A percentile compares a stretch with the other conserved stretches of the same genome.
Evolutionary conservation across 169 alveolate genomes (phyloP).

Genomic region (Eimeria praecox): DNA sequence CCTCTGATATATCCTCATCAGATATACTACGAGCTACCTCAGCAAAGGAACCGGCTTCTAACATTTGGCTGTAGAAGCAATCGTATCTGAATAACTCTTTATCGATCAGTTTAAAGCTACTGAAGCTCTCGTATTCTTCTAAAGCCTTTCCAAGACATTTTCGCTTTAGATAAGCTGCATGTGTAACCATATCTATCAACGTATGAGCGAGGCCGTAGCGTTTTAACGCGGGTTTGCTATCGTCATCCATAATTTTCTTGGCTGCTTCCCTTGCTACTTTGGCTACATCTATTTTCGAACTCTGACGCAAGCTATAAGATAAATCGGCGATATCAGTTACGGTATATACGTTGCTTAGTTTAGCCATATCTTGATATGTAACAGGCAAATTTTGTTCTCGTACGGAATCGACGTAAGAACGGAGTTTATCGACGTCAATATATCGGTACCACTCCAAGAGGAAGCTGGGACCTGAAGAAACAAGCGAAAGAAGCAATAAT

Average conservation of each 20-base stretch:
- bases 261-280: conserved; percentile 8
- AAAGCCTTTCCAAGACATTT: conserved; percentile 7
- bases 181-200: conserved; percentile 17
- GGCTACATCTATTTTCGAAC: neutral
- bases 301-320: conserved; percentile 34
- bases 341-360: conserved; percentile 37
- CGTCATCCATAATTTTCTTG: neutral
- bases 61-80: conserved; percentile 47
- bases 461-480: conserved; percentile 30
- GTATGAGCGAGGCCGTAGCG: conserved; percentile 41
- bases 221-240: neutral
- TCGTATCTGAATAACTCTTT: conserved; percentile 47
- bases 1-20: neutral
- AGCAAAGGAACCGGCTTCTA: conserved; percentile 12
- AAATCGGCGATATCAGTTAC: conserved; percentile 41
- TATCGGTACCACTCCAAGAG: conserved; percentile 55
- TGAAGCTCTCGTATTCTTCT: conserved; percentile 34
- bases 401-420: neutral
- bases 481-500: neutral
- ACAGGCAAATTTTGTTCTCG: neutral
- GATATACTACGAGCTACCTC: conserved; percentile 32
- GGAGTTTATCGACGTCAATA: neutral
- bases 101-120: neutral
- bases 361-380: neutral
- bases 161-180: neutral